These are phyloP conservation scores for Colletotrichum euphorbiae DNA, from an alignment of 2,329 filamentous ascomycete species.

Conservation along the genomic window DNA sequence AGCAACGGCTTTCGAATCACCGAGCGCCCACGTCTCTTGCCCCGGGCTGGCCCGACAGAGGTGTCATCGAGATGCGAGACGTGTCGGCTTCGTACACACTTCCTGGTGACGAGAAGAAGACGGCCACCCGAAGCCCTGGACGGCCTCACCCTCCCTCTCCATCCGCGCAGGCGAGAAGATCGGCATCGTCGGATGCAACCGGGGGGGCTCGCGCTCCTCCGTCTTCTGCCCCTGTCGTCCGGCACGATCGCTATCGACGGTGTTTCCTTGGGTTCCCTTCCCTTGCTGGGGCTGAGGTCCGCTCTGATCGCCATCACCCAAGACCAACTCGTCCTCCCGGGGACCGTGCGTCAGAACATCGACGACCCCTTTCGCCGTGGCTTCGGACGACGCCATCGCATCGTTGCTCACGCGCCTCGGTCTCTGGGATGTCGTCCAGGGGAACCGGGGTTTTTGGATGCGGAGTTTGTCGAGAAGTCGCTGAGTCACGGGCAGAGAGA, in stretches of 20 bases:
- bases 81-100: conserved; percentile 21
- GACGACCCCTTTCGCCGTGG: conserved; percentile 26
- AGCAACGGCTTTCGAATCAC: background rate
- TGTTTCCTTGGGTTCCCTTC: conserved; percentile 32
- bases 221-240: conserved; percentile 57
- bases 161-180: conserved; percentile 48
- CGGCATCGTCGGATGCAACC: conserved; percentile 52
- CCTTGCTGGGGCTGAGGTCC: conserved; percentile 38
- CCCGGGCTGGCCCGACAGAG: conserved; percentile 49
- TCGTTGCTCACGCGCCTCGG: conserved; percentile 19
- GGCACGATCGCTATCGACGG: conserved; percentile 52
- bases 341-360: conserved; percentile 69
- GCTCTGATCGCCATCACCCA: conserved; percentile 39
- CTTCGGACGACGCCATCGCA: conserved; percentile 49
- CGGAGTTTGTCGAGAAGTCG: conserved; percentile 45
- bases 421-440: conserved; percentile 45
- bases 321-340: conserved; percentile 32
- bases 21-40: conserved; percentile 28
- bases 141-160: conserved; percentile 55
- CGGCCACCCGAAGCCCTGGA: conserved; percentile 42
- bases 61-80: conserved; percentile 49
- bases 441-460: conserved; percentile 33
- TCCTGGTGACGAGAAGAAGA: conserved; percentile 43
- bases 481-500: conserved; percentile 50
- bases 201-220: conserved; percentile 53